Evolutionary conservation across 2,329 filamentous ascomycete genomes (phyloP), one percentile per base, ranked within the genome.

Genomic region (Leptographium lundbergii): DNA sequence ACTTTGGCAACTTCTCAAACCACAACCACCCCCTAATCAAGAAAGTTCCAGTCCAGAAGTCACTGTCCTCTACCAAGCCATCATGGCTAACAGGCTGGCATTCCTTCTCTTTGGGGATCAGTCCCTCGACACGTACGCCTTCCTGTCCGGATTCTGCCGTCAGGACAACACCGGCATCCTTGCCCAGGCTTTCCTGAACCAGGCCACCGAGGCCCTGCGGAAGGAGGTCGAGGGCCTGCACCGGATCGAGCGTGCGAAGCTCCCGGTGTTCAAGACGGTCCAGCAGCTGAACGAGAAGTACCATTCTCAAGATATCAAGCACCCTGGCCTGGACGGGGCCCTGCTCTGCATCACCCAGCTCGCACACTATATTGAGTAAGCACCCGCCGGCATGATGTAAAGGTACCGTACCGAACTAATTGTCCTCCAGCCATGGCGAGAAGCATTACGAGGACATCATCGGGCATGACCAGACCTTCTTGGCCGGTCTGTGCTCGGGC

Each of bases 31-130:
- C 48, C 48, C 14, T 39, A 17, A 39, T 17, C 36, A 3, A 14
- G 36, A 39, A 39, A 39, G 36, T 39, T 51, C 48, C 25, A 29
- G 13, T n/a, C 50, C 29, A 32, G 27, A 29, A 34, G 14, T 53
- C 25, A 34, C 17, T 53, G 7, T 6, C 27, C 50, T 14, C 6
- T 6, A 25, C 17, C 5, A 19, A 17, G 13, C 48, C 69, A 72
- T 62, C 61, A 77, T 77, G 75, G 73, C 71, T 66, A 70, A 74
- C 69, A 70, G 75, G 67, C 72, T 79, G 70, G 73, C 75, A 57
- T 80, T 78, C 69, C 78, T 86, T 69, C 79, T 88, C 62, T 87
- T 88, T 68, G 85, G 85, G 73, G 85, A 88, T 68, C 85, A 88
- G 72, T 87, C 85, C 61, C 77, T 83, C 66, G 82, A 86, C 69